phyloP scores from a whole-genome alignment of 257 asterid genomes.

The Petrea volubilis region DNA sequence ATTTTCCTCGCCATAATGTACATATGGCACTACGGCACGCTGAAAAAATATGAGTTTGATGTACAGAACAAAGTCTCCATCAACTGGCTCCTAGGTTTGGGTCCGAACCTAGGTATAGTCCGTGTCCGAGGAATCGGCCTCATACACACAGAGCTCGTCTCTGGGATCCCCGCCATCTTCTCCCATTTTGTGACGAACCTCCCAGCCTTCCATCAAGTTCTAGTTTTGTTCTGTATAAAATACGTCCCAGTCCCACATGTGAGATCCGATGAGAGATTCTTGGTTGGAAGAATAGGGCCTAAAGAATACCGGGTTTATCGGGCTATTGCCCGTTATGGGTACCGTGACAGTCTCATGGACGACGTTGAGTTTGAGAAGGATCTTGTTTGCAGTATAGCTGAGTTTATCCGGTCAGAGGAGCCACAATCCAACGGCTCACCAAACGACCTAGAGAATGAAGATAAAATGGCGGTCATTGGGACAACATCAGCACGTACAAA shows the following conservation, averaged over 20 bases:
- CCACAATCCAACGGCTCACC: slow-evolving; percentile 25
- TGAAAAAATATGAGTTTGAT: slow-evolving; percentile 82
- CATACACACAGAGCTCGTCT: slow-evolving; percentile 90
- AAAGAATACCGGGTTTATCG: slow-evolving; percentile 70
- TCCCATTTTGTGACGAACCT: slow-evolving; percentile 88
- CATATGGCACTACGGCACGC: slow-evolving; percentile 86
- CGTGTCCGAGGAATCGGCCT: slow-evolving; percentile 94
- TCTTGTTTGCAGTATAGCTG: slow-evolving; percentile 78
- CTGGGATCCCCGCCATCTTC: slow-evolving; percentile 92
- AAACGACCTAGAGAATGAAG: slow-evolving; percentile 41
- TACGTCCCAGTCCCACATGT: slow-evolving; percentile 95
- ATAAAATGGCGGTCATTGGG: slow-evolving; percentile 77
- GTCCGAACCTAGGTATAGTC: slow-evolving; percentile 80
- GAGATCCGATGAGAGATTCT: slow-evolving; percentile 79
- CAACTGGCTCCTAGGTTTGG: slow-evolving; percentile 80
- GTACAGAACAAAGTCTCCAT: slow-evolving; percentile 83
- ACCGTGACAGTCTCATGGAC: slow-evolving; percentile 67
- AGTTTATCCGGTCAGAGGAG: slow-evolving; percentile 74
- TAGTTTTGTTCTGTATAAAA: slow-evolving; percentile 76
- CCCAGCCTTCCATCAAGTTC: slow-evolving; percentile 94
- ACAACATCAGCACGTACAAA: slow-evolving; percentile 41
- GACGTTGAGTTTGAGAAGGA: slow-evolving; percentile 85
- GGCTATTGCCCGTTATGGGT: slow-evolving; percentile 90
- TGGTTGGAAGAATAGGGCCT: slow-evolving; percentile 90
- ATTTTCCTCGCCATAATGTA: slow-evolving; percentile 73